These are phyloP conservation scores for Albugo candida DNA, from an alignment of 352 stramenopile genomes.

Conservation along the genomic window DNA sequence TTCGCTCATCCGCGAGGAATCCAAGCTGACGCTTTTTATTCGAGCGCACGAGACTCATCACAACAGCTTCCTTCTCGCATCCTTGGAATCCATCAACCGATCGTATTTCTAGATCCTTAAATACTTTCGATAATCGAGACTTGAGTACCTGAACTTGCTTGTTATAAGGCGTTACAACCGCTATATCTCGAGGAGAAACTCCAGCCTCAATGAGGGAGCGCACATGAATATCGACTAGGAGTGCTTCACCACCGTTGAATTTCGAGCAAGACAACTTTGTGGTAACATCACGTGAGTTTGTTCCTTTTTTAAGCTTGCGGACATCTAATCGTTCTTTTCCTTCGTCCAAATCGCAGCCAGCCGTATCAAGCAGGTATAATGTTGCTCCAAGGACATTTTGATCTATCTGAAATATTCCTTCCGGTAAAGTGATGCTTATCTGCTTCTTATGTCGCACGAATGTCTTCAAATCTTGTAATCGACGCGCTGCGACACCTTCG, in stretches of 20 bases:
- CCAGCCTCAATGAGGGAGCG: constrained; percentile 62
- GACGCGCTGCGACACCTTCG: constrained; percentile 58
- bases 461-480: constrained; percentile 60
- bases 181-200: constrained; percentile 80
- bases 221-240: constrained; percentile 71
- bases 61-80: constrained; percentile 95
- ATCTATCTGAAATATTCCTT: background rate
- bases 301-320: constrained; percentile 12
- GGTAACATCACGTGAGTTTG: background rate
- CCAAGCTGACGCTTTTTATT: constrained; percentile 80
- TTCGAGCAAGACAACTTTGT: constrained; percentile 18
- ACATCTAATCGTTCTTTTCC: constrained; percentile 17
- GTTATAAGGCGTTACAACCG: constrained; percentile 97
- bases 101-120: constrained; percentile 67
- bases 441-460: constrained; percentile 8
- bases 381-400: constrained; percentile 13
- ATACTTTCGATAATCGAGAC: constrained; percentile 47
- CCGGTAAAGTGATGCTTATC: no score
- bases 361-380: constrained; percentile 88
- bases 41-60: constrained; percentile 94
- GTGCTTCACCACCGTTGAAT: constrained; percentile 60
- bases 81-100: constrained; percentile 96
- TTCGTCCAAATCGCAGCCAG: constrained; percentile 85
- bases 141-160: constrained; percentile 90
- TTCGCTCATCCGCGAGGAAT: constrained; percentile 89